phyloP scores from a whole-genome alignment of 2,329 filamentous ascomycete species.

The Sclerotinia sclerotiorum region DNA sequence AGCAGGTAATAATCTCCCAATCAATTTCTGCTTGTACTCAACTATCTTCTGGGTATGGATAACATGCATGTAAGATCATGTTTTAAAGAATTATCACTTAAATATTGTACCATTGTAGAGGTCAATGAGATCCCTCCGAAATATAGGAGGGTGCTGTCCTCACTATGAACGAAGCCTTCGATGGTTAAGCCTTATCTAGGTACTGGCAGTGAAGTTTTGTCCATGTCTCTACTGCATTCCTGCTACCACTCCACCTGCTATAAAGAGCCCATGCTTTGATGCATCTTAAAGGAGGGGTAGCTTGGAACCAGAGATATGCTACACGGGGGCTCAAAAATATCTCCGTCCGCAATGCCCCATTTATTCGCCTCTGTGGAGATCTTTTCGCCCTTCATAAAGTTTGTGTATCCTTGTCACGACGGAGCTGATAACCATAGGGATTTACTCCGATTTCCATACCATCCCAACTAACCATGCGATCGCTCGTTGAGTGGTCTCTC shows the following conservation, averaged over 20 bases:
- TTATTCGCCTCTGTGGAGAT: background rate
- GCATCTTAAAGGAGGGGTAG: background rate
- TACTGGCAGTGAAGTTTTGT: background rate
- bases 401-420: slow-evolving; percentile 3
- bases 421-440: slow-evolving; percentile 5
- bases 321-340: background rate
- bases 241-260: background rate
- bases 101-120: background rate
- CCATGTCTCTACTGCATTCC: background rate
- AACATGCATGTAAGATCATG: too few species aligned
- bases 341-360: background rate
- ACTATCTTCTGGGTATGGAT: background rate
- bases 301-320: background rate
- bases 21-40: background rate
- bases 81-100: too few species aligned
- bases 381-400: background rate
- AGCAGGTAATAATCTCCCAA: background rate
- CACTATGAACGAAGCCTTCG: background rate
- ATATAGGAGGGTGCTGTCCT: background rate
- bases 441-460: slow-evolving; percentile 10
- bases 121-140: background rate
- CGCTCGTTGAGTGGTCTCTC: slow-evolving; percentile 1
- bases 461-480: slow-evolving; percentile 2
- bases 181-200: background rate
- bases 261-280: background rate